Evolutionary conservation across 441 rosid species (phyloP).

Genomic region (Corymbia citriodora): DNA sequence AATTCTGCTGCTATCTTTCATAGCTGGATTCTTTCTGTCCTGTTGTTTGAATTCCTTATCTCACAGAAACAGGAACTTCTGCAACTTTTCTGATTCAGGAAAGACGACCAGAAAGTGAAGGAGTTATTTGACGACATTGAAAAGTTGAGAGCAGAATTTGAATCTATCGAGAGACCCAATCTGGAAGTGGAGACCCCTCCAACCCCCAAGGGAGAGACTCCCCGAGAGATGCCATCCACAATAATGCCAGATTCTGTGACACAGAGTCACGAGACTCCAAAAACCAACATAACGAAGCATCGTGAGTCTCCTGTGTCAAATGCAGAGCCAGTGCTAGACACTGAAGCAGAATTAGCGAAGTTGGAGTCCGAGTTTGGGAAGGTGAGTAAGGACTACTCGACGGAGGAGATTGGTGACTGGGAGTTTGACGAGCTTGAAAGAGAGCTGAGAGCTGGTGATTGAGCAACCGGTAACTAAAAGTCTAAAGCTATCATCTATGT

Average conservation of each 20-base stretch:
- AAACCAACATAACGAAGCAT: conserved; percentile 29
- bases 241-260: conserved; percentile 13
- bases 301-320: conserved; percentile 20
- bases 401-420: conserved; percentile 88
- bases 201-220: conserved; percentile 22
- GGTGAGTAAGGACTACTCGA: conserved; percentile 61
- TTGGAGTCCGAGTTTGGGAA: conserved; percentile 95
- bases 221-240: conserved; percentile 19
- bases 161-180: conserved; percentile 78
- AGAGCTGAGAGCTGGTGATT: conserved; percentile 54
- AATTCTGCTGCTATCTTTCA: neutral
- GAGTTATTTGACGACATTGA: conserved; percentile 78
- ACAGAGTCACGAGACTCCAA: conserved; percentile 12
- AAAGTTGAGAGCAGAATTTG: conserved; percentile 67
- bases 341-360: conserved; percentile 86
- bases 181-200: conserved; percentile 73
- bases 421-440: conserved; percentile 96
- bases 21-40: neutral
- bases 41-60: neutral
- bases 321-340: conserved; percentile 43
- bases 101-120: conserved; percentile 53
- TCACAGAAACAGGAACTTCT: neutral
- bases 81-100: conserved; percentile 36
- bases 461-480: conserved; percentile 20
- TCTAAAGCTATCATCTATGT: neutral